These are phyloP conservation scores for Pseudogymnoascus sp. DNA, from an alignment of 2,329 filamentous ascomycete species.

Conservation along the genomic window DNA sequence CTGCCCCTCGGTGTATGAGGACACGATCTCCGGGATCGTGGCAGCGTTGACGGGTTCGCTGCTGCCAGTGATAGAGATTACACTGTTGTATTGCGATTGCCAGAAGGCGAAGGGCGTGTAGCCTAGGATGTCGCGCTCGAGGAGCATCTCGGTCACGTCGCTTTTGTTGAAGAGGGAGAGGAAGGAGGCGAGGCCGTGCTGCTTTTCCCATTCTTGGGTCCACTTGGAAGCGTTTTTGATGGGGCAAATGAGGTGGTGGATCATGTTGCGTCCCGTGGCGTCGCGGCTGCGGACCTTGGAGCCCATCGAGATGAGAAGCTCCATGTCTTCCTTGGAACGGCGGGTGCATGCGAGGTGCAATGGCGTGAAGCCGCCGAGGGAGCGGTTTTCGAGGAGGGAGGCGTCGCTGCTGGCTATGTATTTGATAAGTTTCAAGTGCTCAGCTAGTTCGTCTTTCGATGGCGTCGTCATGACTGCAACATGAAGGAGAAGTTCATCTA, in stretches of 20 bases:
- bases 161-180: conserved; percentile 50
- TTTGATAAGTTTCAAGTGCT: conserved; percentile 48
- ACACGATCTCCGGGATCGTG: conserved; percentile 40
- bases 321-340: conserved; percentile 45
- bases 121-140: conserved; percentile 46
- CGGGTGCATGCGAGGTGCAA: conserved; percentile 57
- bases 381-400: conserved; percentile 53
- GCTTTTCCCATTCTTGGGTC: conserved; percentile 14
- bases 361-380: conserved; percentile 52
- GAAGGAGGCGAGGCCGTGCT: conserved; percentile 36
- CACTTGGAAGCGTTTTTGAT: conserved; percentile 8
- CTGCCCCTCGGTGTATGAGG: conserved; percentile 47
- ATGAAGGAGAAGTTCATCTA: conserved; percentile 58
- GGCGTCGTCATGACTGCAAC: conserved; percentile 46
- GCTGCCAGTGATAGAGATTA: background rate
- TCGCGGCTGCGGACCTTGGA: conserved; percentile 63
- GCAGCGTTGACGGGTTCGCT: conserved; percentile 22
- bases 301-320: conserved; percentile 56
- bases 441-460: conserved; percentile 14
- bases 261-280: conserved; percentile 52
- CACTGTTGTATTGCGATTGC: conserved; percentile 44
- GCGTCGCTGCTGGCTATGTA: conserved; percentile 59
- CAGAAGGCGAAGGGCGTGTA: conserved; percentile 55
- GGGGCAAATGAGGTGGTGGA: conserved; percentile 49
- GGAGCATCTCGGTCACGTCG: conserved; percentile 49